Evolutionary conservation across 2,329 filamentous ascomycete species (phyloP).

Genomic region (Ilyonectria mors-panacis): DNA sequence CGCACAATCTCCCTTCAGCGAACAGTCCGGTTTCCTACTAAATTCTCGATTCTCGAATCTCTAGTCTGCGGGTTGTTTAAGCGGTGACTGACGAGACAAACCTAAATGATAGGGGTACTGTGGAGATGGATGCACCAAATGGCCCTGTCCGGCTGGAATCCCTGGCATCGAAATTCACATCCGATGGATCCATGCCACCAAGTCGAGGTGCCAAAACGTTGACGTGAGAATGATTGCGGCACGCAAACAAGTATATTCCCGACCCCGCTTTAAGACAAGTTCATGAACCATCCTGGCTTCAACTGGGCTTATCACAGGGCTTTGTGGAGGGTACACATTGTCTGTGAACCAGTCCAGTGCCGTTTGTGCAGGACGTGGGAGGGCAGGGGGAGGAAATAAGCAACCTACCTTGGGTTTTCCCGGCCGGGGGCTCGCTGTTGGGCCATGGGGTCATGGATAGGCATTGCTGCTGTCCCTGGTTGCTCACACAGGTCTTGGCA

Average conservation of each 20-base stretch:
- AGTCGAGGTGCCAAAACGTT: background rate
- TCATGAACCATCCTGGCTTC: background rate
- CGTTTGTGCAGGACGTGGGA: background rate
- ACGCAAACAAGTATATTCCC: background rate
- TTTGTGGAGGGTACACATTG: background rate
- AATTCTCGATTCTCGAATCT: background rate
- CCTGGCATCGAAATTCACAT: background rate
- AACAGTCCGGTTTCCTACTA: background rate
- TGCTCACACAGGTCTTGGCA: background rate
- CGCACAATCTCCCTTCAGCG: background rate
- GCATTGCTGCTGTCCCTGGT: background rate
- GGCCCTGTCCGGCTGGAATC: background rate
- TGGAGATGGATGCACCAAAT: background rate
- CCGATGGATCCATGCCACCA: conserved; percentile 3
- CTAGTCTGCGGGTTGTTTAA: background rate
- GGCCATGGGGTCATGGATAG: background rate
- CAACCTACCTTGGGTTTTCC: conserved; percentile 1
- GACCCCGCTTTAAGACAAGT: background rate
- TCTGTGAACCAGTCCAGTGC: background rate
- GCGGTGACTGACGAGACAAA: background rate
- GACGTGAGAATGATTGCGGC: background rate
- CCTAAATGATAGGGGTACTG: conserved; percentile 4
- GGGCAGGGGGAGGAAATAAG: background rate
- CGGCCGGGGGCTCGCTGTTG: background rate
- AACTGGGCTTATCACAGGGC: background rate